These are phyloP conservation scores for Apiospora kogelbergensis DNA, from an alignment of 2,329 filamentous ascomycete species.

Conservation along the genomic window DNA sequence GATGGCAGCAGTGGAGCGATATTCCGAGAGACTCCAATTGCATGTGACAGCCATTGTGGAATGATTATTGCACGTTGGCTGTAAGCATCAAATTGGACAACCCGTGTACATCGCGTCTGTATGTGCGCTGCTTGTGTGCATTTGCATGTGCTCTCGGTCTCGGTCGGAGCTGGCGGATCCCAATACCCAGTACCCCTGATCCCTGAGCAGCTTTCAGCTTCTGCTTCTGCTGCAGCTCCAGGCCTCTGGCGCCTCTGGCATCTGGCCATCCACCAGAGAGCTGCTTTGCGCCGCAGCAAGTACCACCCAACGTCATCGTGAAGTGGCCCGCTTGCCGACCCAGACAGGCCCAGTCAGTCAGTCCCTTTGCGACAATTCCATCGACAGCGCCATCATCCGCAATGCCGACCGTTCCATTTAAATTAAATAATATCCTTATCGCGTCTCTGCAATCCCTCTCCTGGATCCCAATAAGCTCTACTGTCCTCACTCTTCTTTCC, in stretches of 20 bases:
- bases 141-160: background rate
- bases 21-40: background rate
- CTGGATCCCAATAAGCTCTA: background rate
- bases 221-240: background rate
- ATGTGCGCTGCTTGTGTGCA: too few relatives aligned
- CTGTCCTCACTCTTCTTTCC: background rate
- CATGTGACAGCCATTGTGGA: background rate
- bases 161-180: background rate
- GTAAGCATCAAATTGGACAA: background rate
- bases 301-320: constrained; percentile 11
- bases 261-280: background rate
- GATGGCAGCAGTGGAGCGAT: background rate
- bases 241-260: too few relatives aligned
- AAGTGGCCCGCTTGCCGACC: constrained; percentile 5
- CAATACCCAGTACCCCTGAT: background rate
- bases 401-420: constrained; percentile 6
- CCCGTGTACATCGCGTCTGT: too few relatives aligned
- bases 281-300: background rate
- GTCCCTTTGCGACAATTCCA: background rate
- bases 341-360: background rate
- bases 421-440: background rate
- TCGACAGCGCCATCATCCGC: background rate
- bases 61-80: background rate
- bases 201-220: background rate
- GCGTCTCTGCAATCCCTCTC: background rate